Base-by-base conservation (phyloP, 331 rosid species). In the Malus hybrid region DNA sequence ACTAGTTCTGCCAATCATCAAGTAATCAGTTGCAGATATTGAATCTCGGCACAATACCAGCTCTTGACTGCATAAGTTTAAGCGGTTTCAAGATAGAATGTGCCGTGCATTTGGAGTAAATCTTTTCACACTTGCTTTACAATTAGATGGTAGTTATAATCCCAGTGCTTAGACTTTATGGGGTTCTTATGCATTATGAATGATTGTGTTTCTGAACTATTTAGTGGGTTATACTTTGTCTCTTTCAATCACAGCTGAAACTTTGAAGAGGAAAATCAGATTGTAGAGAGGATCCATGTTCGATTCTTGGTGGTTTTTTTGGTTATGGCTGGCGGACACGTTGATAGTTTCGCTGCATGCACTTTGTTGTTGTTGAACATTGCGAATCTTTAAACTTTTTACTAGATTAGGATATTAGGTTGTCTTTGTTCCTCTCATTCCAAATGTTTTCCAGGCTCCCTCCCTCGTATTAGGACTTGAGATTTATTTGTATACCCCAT, bases 11-110 rank as follows among this genome's bases (percentile, higher is more conserved):
- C 90, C 72, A 80, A 69, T 80, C 88, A 81, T 93, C 84, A 93
- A 93, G 96, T 89, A 70, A 76, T 75, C 91, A 82, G 94, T 90
- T 91, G 98, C 98, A 70, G 63, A 79, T 72, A 91, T 67, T 80
- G 31, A 86, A 68, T 50, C 44, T 9, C 60, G 76, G 90, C 90
- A 59, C 85, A 60, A 48, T 73, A 85, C 93, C 94, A 88, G 90
- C 90, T 83, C 95, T 89, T 87, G 82, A 78, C 93, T 76, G 84
- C 90, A 10, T 6, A 36, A 87, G 93, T 78, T 81, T 79, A 71
- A 52, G 79, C 76, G 74, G 87, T 83, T 50, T 61, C 83, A 75
- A 87, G 93, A 89, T 87, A 81, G 95, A 82, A 33, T 82, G 80
- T 77, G 89, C 89, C n/a, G 29, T 27, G 78, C 79, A 86, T 52